Conservation (phyloP, 2,329 filamentous ascomycete genomes). For the Penicillium sp. region DNA sequence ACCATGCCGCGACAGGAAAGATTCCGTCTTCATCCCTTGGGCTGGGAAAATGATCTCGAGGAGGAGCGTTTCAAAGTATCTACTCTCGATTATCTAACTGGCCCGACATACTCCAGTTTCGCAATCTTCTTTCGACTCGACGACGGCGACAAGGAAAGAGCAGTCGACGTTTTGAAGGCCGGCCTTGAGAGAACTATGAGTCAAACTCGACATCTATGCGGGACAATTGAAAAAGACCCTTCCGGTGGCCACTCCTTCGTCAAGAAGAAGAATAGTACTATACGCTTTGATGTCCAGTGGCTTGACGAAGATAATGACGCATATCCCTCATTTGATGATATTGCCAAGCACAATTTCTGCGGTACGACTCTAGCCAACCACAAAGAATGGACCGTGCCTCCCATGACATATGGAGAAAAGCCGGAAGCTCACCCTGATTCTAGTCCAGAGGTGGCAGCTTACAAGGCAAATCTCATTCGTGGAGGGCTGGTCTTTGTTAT, state of each 20-base stretch:
- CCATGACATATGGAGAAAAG: slow-evolving; percentile 39
- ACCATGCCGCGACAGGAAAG: neutral
- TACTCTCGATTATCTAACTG: slow-evolving; percentile 41
- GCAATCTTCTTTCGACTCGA: slow-evolving; percentile 45
- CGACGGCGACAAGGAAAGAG: slow-evolving; percentile 34
- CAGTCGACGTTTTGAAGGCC: slow-evolving; percentile 32
- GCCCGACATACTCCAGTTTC: slow-evolving; percentile 44
- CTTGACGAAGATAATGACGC: slow-evolving; percentile 39
- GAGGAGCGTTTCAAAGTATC: slow-evolving; percentile 45
- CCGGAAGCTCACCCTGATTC: slow-evolving; percentile 42
- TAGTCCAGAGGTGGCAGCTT: slow-evolving; percentile 42
- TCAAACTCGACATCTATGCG: slow-evolving; percentile 44
- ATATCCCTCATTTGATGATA: slow-evolving; percentile 45
- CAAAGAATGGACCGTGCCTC: slow-evolving; percentile 38
- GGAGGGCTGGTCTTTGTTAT: slow-evolving; percentile 50
- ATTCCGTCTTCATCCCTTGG: neutral
- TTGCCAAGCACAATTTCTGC: slow-evolving; percentile 43
- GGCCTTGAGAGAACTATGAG: slow-evolving; percentile 44
- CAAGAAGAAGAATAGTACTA: slow-evolving; percentile 40
- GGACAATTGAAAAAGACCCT: slow-evolving; percentile 46
- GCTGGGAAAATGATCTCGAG: slow-evolving; percentile 35
- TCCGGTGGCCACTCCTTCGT: slow-evolving; percentile 42
- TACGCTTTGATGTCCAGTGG: slow-evolving; percentile 43
- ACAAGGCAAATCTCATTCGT: slow-evolving; percentile 48
- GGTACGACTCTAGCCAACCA: slow-evolving; percentile 39